Evolutionary conservation across 106 monocot genomes (phyloP).

Genomic region (Agapanthus africanus): DNA sequence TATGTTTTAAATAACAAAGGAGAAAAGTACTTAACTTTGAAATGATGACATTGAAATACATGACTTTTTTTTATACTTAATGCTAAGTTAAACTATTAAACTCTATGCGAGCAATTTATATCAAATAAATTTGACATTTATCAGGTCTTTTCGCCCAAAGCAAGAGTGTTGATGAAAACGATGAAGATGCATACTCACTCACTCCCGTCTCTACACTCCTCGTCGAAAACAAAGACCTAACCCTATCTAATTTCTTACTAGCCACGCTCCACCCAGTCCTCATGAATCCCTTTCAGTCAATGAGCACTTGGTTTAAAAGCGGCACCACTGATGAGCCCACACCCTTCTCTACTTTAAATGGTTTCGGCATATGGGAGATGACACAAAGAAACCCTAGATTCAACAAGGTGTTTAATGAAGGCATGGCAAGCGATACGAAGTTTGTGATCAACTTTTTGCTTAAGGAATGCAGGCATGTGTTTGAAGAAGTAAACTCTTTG

Average conservation of each 20-base stretch:
- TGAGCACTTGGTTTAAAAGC: constrained; percentile 5
- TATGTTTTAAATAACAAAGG: too few species aligned
- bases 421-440: constrained; percentile 15
- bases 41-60: too few species aligned
- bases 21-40: too few species aligned
- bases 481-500: neutral
- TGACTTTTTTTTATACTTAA: too few species aligned
- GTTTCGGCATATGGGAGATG: neutral
- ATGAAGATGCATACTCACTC: neutral
- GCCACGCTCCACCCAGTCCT: neutral
- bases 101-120: too few species aligned
- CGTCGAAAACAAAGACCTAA: neutral
- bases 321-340: constrained; percentile 7
- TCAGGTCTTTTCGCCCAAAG: constrained; percentile 8
- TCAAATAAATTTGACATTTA: too few species aligned
- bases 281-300: neutral
- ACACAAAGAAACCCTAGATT: neutral
- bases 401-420: neutral
- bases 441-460: neutral
- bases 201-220: neutral
- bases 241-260: constrained; percentile 7
- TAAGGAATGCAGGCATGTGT: neutral
- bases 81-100: too few species aligned
- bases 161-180: neutral
- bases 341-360: constrained; percentile 7